Evolutionary conservation across 352 stramenopile genomes (phyloP).

Genomic region (Phytophthora fragariae): DNA sequence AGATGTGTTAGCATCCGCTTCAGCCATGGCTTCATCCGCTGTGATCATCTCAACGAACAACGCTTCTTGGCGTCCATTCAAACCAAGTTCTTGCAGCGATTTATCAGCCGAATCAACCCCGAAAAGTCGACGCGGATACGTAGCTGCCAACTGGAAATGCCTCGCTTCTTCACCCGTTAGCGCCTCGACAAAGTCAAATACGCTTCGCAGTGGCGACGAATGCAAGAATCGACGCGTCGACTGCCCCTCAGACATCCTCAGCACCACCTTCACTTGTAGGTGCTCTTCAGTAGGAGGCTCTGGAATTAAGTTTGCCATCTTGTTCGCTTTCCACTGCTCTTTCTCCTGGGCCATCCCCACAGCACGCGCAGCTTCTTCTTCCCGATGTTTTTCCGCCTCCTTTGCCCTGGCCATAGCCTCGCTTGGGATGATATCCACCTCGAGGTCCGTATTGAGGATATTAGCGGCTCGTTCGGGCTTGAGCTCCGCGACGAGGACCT

Average conservation of each 20-base stretch:
- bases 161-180: conserved; percentile 51
- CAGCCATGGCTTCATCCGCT: conserved; percentile 9
- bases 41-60: conserved; percentile 68
- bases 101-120: conserved; percentile 42
- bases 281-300: conserved; percentile 56
- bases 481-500: conserved; percentile 71
- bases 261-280: conserved; percentile 52
- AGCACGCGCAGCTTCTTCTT: conserved; percentile 46
- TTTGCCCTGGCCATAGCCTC: conserved; percentile 58
- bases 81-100: conserved; percentile 56
- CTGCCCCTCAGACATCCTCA: conserved; percentile 64
- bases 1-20: neutral
- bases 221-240: conserved; percentile 58
- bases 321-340: conserved; percentile 52
- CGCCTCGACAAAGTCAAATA: conserved; percentile 68
- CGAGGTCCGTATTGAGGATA: conserved; percentile 85
- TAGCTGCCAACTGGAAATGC: conserved; percentile 62
- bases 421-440: conserved; percentile 80
- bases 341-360: conserved; percentile 41
- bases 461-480: conserved; percentile 63
- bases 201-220: conserved; percentile 32
- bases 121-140: conserved; percentile 73
- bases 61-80: conserved; percentile 67
- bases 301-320: conserved; percentile 36
- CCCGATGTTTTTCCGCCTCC: conserved; percentile 41